These are phyloP conservation scores for Pleurozium schreberi DNA, from an alignment of 225 moss, liverwort and hornwort genomes.

Conservation along the genomic window DNA sequence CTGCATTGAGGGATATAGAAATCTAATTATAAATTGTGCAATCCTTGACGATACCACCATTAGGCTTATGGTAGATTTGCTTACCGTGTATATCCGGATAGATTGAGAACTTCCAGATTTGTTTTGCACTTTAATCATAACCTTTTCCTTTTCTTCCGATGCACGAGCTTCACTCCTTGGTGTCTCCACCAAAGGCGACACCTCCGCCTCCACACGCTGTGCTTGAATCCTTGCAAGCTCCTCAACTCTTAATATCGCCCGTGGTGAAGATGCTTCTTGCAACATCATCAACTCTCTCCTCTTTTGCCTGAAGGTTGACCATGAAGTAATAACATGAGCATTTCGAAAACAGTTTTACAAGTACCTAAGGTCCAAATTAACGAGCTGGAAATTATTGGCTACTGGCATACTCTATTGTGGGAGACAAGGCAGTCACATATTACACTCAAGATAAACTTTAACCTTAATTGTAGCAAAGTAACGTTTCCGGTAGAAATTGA, in stretches of 20 bases:
- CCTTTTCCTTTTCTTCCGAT: slow-evolving; percentile 31
- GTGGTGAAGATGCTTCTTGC: slow-evolving; percentile 13
- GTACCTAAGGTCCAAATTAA: not conserved
- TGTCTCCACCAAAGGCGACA: not conserved
- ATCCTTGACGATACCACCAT: not conserved
- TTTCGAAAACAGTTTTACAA: not conserved
- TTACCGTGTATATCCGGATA: slow-evolving; percentile 42
- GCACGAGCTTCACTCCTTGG: not conserved
- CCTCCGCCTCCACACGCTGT: not conserved
- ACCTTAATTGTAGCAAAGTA: slow-evolving; percentile 46
- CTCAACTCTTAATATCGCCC: slow-evolving; percentile 22
- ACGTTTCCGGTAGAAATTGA: slow-evolving; percentile 2
- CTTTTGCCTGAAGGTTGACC: slow-evolving; percentile 9
- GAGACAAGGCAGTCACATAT: not conserved
- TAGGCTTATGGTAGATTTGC: not conserved
- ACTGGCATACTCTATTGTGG: not conserved
- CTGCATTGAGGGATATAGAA: not conserved
- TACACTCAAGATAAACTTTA: not conserved
- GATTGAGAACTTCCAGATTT: slow-evolving; percentile 27
- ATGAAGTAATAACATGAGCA: not conserved
- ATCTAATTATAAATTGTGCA: not conserved
- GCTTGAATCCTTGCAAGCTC: slow-evolving; percentile 23
- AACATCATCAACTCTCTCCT: slow-evolving; percentile 22
- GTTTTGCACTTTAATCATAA: slow-evolving; percentile 58
- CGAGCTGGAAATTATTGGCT: not conserved